Percentiles rank a stretch among this genome's conserved stretches.
phyloP scores from a whole-genome alignment of 2,329 filamentous ascomycete genomes.

The Arthrinium phaeospermum region DNA sequence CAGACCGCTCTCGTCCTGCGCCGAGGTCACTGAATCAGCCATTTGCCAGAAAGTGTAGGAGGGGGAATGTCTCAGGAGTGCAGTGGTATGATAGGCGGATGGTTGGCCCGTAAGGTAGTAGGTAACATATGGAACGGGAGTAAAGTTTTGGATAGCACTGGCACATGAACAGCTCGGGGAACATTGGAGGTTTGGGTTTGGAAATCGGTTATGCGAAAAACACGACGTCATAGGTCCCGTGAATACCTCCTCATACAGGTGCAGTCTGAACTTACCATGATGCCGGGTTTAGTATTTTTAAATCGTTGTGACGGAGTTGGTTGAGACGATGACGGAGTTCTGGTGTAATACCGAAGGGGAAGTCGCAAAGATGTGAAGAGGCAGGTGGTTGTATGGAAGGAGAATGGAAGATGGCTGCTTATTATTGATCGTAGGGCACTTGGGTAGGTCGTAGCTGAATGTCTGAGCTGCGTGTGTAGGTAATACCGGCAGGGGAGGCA shows the following conservation, averaged over 20 bases:
- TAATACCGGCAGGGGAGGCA: background rate
- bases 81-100: too few relatives aligned
- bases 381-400: background rate
- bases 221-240: slow-evolving; percentile 17
- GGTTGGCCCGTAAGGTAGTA: background rate
- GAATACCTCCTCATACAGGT: background rate
- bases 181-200: background rate
- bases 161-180: slow-evolving; percentile 4
- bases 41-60: background rate
- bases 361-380: background rate
- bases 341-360: background rate
- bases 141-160: background rate
- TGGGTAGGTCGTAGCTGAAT: background rate
- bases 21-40: slow-evolving; percentile 8
- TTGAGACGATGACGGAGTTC: background rate
- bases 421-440: slow-evolving; percentile 4
- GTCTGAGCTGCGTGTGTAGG: background rate
- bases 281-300: slow-evolving; percentile 9
- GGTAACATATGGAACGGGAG: background rate
- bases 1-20: slow-evolving; percentile 76
- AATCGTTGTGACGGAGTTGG: background rate
- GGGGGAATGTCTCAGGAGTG: background rate
- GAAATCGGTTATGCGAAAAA: background rate
- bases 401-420: background rate
- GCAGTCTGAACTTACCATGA: slow-evolving; percentile 12